Base-by-base conservation (phyloP, 108 stramenopile species). In the Fragilariopsis cylindrus region DNA sequence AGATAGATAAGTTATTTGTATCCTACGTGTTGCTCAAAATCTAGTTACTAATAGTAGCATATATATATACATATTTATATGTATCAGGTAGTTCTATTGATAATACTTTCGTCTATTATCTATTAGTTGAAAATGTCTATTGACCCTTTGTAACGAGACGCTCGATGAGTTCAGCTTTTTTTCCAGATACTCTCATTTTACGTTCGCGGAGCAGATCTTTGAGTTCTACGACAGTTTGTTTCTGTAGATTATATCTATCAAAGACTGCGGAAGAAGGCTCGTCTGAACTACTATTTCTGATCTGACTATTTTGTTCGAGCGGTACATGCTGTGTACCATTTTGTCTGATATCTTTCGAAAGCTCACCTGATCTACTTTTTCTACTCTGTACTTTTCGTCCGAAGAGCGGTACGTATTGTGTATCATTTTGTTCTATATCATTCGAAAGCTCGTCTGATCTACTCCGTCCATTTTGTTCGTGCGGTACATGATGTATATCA, bases 101-200 rank as follows among this genome's bases (percentile, higher is more conserved):
- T 53, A 30, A 30, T 30, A 30, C 30, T 30, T 30, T 30, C 30
- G 30, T 30, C 30, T 30, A 30, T 30, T 30, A 30, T 30, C 30
- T 30, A 30, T 30, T 30, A 2, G 30, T 30, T 30, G 30, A 30
- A 30, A 2, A 30, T 53, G 52, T 53, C 52, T 53, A 53, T 53
- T 53, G 52, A 53, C 16, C 7, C 16, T 56, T 30, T 40, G 5
- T n/a, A 40, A 30, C 19, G 11, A 60, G n/a, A 60, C 96, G 82
- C 43, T 88, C 88, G 68, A 96, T 94, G 39, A 96, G 74, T 65
- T 94, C 93, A 3, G 85, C 69, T 73, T 96, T 96, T 64, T 80
- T 92, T 7, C 96, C 96, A 19, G 89, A 85, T 52, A 96, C 85
- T 72, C 93, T 96, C 44, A 94, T 65, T 0, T 90, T 90, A 45